Evolutionary conservation across 352 stramenopile genomes (phyloP).

Genomic region (Pythium aquatile): DNA sequence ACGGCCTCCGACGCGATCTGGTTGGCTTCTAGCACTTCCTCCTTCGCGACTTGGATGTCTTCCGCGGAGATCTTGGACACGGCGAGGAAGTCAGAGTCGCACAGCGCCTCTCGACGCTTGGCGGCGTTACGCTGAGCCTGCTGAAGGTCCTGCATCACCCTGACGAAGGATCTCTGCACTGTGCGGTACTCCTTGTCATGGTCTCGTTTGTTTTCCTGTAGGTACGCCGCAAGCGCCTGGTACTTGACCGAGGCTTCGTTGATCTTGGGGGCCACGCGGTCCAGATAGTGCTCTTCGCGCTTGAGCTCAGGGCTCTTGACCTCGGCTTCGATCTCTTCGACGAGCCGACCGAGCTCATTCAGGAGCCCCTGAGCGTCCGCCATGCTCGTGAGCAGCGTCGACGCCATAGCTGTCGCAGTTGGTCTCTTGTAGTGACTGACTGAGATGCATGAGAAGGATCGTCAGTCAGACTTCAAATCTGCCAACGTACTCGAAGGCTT

Average conservation of each 20-base stretch:
- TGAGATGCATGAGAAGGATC: no score
- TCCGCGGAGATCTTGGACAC: conserved; percentile 54
- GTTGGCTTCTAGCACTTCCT: conserved; percentile 65
- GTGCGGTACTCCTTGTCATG: conserved; percentile 48
- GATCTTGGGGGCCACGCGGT: conserved; percentile 43
- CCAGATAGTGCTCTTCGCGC: conserved; percentile 56
- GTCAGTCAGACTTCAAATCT: background rate
- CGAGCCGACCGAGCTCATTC: conserved; percentile 35
- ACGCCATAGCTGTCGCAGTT: background rate
- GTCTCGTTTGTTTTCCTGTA: conserved; percentile 60
- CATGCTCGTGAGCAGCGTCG: conserved; percentile 38
- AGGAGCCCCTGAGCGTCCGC: conserved; percentile 42
- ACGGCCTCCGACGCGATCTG: conserved; percentile 64
- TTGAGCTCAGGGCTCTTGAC: conserved; percentile 41
- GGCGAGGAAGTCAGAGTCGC: conserved; percentile 66
- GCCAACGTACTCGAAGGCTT: background rate
- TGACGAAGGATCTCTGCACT: conserved; percentile 61
- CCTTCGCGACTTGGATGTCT: conserved; percentile 74
- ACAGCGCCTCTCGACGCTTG: conserved; percentile 55
- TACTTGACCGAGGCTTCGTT: conserved; percentile 60
- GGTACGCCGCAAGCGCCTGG: conserved; percentile 54
- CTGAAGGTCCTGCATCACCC: conserved; percentile 71
- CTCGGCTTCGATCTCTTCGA: conserved; percentile 34
- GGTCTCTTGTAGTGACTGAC: background rate
- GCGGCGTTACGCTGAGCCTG: conserved; percentile 53